Evolutionary conservation across 768 basidiomycete species (phyloP), one percentile per base, ranked within the genome.

Genomic region (Calocybe indica): DNA sequence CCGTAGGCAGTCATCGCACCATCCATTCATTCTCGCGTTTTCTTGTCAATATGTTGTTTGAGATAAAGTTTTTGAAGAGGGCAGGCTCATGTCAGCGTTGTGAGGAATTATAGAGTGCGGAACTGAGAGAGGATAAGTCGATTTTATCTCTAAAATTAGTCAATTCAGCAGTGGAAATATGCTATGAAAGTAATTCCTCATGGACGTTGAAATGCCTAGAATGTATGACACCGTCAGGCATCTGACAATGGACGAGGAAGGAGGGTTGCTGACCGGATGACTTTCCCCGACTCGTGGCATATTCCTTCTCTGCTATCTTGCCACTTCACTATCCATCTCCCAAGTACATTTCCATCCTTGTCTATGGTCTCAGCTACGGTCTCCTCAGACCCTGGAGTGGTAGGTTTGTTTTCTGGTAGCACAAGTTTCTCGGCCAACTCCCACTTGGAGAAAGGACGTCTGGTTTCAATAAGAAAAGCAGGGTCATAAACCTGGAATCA

Each of bases 291-390:
- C 51, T 74, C 70, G 32, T 73, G 71, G 56, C 88, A 91, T 2
- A 61, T 71, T 13, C 87, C 86, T 43, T 71, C 69, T 2, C 84
- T 85, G 34, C 77, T 69, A 52, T 82, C 75, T 11, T 71, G 79
- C 88, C 89, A 92, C 42, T 69, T 73, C 1, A 92, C 88, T 8
- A 88, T 67, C 90, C 89, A 91, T 43, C 85, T 68, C 15, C 90
- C 90, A 7, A 86, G 43, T 10, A 88, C 65, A 11, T 72, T 69
- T 0, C 85, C 86, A 9, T 73, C 67, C 35, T 68, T 62, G 53
- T 84, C 76, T 37, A 72, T 54, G 2, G 86, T 90, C 63, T 91
- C 89, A 10, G 91, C 90, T 1, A 91, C 75, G 1, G 89, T 89
- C 64, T 92, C 88, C 55, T 88, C 82, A 48, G 66, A 56, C 3